Evolutionary conservation across 2,329 filamentous ascomycete species (phyloP), one percentile per base, ranked within the genome.

Genomic region (Fusarium anguioides): DNA sequence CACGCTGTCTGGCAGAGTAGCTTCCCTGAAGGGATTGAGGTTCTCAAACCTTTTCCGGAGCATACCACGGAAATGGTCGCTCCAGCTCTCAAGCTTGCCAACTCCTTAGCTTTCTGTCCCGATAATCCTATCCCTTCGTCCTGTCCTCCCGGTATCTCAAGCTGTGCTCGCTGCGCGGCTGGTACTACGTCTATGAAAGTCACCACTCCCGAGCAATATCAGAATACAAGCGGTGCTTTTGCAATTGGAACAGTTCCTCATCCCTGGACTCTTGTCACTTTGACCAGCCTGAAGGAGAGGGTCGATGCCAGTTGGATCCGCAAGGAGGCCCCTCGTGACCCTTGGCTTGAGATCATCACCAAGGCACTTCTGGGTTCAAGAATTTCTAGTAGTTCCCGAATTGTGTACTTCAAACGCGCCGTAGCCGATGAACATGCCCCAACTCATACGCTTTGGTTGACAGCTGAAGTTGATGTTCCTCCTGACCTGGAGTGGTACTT

Each of bases 161-260:
- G 87, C 58, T 98, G 95, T 80, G 87, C 84, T 27, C 89, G 90
- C 6, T 98, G 95, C 78, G 69, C 72, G 18, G 85, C 88, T 18
- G 82, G 87, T 23, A 84, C 86, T 10, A 84, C 86, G 29, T 84
- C 87, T 0, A 84, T 93, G 79, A 86, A 86, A 49, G 85, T 97
- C 68, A 82, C 84, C n/a, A 90, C 89, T 1, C 87, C 89, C 4
- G 79, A 86, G 5, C 80, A 84, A 18, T 96, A 93, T 77, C 85
- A 85, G 54, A 97, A 97, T 77, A 85, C 84, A 6, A 89, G 89
- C 15, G 83, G 83, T 3, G 75, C 91, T 17, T 98, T 94, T 81
- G 93, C 91, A 4, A 92, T 99, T 66, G 94, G 91, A 60, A 92
- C 89, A 1, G 90, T 98, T 14, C 95, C 95, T 1, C 96, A 99